Percentiles rank a stretch among this genome's conserved stretches.
Conservation (phyloP, 179 eudicot genomes). For the Silene vulgaris region DNA sequence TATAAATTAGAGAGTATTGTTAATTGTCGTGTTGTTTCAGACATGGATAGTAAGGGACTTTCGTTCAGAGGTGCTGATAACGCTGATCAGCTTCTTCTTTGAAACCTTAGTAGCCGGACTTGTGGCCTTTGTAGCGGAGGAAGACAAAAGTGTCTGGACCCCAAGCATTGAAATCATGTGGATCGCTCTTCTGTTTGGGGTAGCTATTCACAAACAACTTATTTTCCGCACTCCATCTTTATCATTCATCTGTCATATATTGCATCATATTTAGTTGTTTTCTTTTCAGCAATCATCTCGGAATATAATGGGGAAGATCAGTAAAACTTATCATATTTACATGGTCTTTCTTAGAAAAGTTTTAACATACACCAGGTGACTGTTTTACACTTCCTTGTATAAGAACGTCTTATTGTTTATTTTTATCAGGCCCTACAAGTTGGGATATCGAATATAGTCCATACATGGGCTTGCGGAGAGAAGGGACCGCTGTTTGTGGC, state of each 20-base stretch:
- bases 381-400: background rate
- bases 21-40: constrained; percentile 10
- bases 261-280: too few relatives aligned
- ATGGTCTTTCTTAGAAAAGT: too few relatives aligned
- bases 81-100: constrained; percentile 31
- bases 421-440: constrained; percentile 26
- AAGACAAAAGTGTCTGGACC: constrained; percentile 28
- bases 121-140: constrained; percentile 23
- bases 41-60: constrained; percentile 38
- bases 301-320: background rate
- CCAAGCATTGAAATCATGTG: constrained; percentile 18
- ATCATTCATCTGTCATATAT: too few relatives aligned
- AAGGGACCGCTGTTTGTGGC: constrained; percentile 41
- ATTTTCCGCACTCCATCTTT: too few relatives aligned
- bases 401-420: background rate
- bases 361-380: too few relatives aligned
- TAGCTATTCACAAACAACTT: constrained; percentile 1
- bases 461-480: constrained; percentile 36
- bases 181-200: constrained; percentile 31
- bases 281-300: too few relatives aligned
- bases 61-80: constrained; percentile 31
- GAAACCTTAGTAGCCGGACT: constrained; percentile 25
- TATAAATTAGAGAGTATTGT: background rate
- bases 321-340: too few relatives aligned
- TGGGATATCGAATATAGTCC: constrained; percentile 24